Evolutionary conservation across 352 stramenopile genomes (phyloP).

Genomic region (Globisporangium paddicum): DNA sequence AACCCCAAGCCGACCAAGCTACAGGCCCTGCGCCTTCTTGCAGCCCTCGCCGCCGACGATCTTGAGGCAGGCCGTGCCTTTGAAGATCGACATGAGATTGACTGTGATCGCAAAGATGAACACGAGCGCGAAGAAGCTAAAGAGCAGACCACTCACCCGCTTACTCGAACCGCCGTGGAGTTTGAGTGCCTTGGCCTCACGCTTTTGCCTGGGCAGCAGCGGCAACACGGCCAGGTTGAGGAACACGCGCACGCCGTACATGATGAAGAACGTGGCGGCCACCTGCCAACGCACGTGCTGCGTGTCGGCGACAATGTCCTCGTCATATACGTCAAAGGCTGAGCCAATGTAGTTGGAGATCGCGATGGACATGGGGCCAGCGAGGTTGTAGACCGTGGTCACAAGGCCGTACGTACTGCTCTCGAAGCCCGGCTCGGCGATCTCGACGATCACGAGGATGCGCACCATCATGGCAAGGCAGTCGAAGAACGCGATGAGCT

Average conservation of each 20-base stretch:
- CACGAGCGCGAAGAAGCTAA: slow-evolving; percentile 31
- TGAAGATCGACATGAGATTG: slow-evolving; percentile 62
- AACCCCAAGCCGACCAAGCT: background rate
- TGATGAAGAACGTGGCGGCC: slow-evolving; percentile 44
- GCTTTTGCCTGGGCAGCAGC: slow-evolving; percentile 53
- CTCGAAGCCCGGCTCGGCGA: slow-evolving; percentile 69
- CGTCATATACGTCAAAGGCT: slow-evolving; percentile 54
- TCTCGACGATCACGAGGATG: slow-evolving; percentile 74
- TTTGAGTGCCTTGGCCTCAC: slow-evolving; percentile 45
- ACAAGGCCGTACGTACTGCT: slow-evolving; percentile 73
- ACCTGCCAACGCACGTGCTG: slow-evolving; percentile 51
- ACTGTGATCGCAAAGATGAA: slow-evolving; percentile 43
- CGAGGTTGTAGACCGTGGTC: slow-evolving; percentile 75
- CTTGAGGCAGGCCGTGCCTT: slow-evolving; percentile 43
- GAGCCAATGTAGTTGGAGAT: slow-evolving; percentile 56
- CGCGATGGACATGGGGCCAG: slow-evolving; percentile 48
- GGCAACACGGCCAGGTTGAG: slow-evolving; percentile 37
- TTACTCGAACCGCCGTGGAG: slow-evolving; percentile 37
- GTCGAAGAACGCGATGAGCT: slow-evolving; percentile 54
- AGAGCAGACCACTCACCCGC: slow-evolving; percentile 25
- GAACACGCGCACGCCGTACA: slow-evolving; percentile 44
- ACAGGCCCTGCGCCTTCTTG: background rate
- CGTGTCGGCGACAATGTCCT: slow-evolving; percentile 47
- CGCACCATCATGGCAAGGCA: slow-evolving; percentile 71
- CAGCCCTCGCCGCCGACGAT: slow-evolving; percentile 63